Base-by-base conservation (phyloP, 805 yeast species). In the Priceomyces haplophilus region DNA sequence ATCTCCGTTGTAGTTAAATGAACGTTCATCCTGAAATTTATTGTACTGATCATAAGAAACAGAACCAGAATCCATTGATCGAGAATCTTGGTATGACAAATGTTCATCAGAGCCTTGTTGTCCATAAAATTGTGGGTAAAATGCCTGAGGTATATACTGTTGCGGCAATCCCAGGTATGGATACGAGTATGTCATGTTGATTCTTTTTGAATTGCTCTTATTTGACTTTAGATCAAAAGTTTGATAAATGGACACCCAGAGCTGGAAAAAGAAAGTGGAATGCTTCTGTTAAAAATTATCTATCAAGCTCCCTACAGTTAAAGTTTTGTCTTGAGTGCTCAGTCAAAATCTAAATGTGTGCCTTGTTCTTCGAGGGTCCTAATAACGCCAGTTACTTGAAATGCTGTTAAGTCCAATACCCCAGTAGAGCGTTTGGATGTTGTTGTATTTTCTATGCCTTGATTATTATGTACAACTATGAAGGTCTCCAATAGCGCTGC, bases 81-180 rank as follows among this genome's bases (percentile, higher is more conserved):
- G 52, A 23, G 37, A 44, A 3, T 46, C 52, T 15, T 40, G 39
- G 18, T 38, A 18, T 15, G 45, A 40, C 38, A 48, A 36, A 29
- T 47, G 49, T 12, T 53, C 56, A 19, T 52, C 52, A 3, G 51
- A 32, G 15, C 47, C 46, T 25, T 43, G 49, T 19, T 43, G 47
- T 5, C 45, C 38, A 38, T 57, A 61, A 45, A 56, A 64, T 42
- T 61, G 72, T 7, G 65, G 62, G 47, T 65, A 64, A 49, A 58
- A 68, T 2, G 64, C 64, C 42, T 64, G 72, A 7, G 56, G 49
- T 44, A 62, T 53, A 49, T 61, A 66, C 45, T 61, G 70, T 43
- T 67, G 73, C 40, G 72, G 64, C 13, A 60, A 50, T 33, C 64
- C 65, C 47, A 63, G 73, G 51, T 61, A 69, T 12, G 67, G 69